Conservation (phyloP, 140 eudicot species). For the Cichorium intybus region DNA sequence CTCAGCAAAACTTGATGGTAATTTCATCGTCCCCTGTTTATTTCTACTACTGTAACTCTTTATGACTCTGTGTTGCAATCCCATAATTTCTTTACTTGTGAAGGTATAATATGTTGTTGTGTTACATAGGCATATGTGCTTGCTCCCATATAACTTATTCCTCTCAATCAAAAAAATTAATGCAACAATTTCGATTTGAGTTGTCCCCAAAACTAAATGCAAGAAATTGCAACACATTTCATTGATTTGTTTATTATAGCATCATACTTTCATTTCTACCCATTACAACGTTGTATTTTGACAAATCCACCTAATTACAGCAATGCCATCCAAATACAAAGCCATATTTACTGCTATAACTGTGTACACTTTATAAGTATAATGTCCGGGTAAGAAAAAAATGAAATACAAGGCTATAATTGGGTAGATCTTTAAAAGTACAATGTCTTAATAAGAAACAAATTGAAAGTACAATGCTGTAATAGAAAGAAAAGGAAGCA, state of each 20-base stretch:
- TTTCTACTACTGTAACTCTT: not conserved
- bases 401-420: too few relatives aligned
- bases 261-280: too few relatives aligned
- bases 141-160: not conserved
- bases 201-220: not conserved
- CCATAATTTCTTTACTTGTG: not conserved
- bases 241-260: too few relatives aligned
- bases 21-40: not conserved
- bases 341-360: too few relatives aligned
- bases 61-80: not conserved
- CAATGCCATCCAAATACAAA: not conserved
- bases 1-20: conserved; percentile 38
- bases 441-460: too few relatives aligned
- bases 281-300: too few relatives aligned
- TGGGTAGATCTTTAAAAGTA: too few relatives aligned
- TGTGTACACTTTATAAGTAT: too few relatives aligned
- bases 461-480: too few relatives aligned
- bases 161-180: not conserved
- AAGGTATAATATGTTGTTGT: not conserved
- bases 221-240: too few relatives aligned
- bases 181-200: not conserved
- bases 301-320: not conserved
- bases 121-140: not conserved
- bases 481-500: too few relatives aligned
- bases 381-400: too few relatives aligned